A percentile compares a stretch with the other conserved stretches of the same genome.
These are phyloP conservation scores for Phytophthora pisi DNA, from an alignment of 352 stramenopile species.

Conservation along the genomic window DNA sequence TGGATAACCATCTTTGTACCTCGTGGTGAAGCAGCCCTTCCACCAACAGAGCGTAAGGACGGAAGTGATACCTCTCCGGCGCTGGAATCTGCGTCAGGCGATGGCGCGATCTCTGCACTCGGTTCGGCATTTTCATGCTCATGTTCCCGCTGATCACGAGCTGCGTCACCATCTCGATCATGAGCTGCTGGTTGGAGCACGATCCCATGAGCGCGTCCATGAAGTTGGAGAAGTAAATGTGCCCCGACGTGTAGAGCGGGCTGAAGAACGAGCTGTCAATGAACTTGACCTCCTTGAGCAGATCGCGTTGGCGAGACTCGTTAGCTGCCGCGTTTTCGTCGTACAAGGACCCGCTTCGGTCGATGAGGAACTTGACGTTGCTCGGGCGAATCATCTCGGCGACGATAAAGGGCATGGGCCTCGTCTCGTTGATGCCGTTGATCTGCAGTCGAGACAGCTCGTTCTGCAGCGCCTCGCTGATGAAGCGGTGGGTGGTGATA, in stretches of 20 bases:
- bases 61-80: slow-evolving; percentile 61
- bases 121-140: slow-evolving; percentile 53
- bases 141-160: slow-evolving; percentile 66
- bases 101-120: slow-evolving; percentile 46
- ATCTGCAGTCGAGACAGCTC: slow-evolving; percentile 24
- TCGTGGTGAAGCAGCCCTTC: slow-evolving; percentile 63
- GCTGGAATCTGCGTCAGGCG: slow-evolving; percentile 61
- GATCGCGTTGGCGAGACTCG: slow-evolving; percentile 41
- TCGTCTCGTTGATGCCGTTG: slow-evolving; percentile 22
- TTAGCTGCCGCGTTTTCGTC: slow-evolving; percentile 44
- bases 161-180: slow-evolving; percentile 75
- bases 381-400: slow-evolving; percentile 76
- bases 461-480: slow-evolving; percentile 72
- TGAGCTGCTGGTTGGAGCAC: slow-evolving; percentile 58
- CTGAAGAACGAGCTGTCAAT: slow-evolving; percentile 65
- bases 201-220: slow-evolving; percentile 71
- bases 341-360: slow-evolving; percentile 52
- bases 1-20: slow-evolving; percentile 29
- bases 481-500: slow-evolving; percentile 79
- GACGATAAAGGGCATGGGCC: slow-evolving; percentile 56
- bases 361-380: slow-evolving; percentile 76
- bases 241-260: slow-evolving; percentile 60
- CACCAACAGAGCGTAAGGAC: slow-evolving; percentile 61
- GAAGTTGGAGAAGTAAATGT: slow-evolving; percentile 79
- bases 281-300: slow-evolving; percentile 61